These are phyloP conservation scores for Pseudogymnoascus sp. DNA, from an alignment of 2,329 filamentous ascomycete genomes.

Conservation along the genomic window DNA sequence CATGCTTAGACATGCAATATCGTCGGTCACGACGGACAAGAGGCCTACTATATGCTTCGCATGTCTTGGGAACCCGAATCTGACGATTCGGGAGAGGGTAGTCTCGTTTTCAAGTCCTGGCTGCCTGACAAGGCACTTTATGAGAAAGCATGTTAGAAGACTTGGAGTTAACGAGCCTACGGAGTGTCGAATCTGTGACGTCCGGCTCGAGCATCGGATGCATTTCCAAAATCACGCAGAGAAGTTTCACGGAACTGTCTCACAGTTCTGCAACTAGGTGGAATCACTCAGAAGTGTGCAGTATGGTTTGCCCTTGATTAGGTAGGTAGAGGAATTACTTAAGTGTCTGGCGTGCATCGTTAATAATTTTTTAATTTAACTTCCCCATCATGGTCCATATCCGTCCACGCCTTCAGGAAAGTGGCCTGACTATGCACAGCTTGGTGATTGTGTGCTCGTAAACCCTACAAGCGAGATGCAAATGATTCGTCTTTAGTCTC, in stretches of 20 bases:
- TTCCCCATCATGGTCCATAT: neutral
- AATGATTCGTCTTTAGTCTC: no score
- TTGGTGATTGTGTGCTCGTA: neutral
- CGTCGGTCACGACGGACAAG: conserved; percentile 13
- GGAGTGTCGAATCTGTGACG: conserved; percentile 1
- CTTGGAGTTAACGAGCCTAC: neutral
- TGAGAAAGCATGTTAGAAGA: conserved; percentile 5
- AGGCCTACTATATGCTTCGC: conserved; percentile 12
- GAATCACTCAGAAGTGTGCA: neutral
- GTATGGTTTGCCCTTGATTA: neutral
- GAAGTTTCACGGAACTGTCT: conserved; percentile 9
- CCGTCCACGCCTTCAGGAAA: neutral
- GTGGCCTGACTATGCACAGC: neutral
- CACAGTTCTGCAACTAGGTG: neutral
- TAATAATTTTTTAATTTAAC: neutral
- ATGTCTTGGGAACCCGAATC: neutral
- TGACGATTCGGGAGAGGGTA: neutral
- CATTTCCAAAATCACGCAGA: neutral
- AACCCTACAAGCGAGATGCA: neutral
- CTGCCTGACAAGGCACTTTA: conserved; percentile 6
- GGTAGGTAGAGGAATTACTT: neutral
- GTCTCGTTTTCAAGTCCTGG: neutral
- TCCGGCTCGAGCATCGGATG: neutral
- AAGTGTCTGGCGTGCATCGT: neutral
- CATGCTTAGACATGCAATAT: conserved; percentile 13